Evolutionary conservation across 2,329 filamentous ascomycete genomes (phyloP), one percentile per base, ranked within the genome.

Genomic region (Nemania diffusa): DNA sequence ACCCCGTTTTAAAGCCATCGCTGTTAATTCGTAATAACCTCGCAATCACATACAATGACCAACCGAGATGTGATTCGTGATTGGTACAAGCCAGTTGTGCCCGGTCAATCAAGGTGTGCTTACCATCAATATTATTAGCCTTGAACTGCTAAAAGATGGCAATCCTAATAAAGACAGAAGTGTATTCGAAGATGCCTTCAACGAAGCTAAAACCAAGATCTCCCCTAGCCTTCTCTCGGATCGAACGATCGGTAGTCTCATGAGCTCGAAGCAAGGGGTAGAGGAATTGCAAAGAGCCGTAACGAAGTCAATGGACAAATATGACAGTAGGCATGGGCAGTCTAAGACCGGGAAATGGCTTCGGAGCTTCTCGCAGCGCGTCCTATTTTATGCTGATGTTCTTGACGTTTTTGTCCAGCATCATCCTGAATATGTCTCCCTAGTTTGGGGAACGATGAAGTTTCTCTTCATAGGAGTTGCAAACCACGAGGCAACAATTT

Each of bases 401-500:
- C 29, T 63, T 2, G 60, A 63, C n/a, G 52, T 63, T 3, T 40
- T 63, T n/a, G 60, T 57, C 13, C 46, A 67, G 27, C 65, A 67
- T n/a, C 65, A 67, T 26, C 65, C 60, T 0, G 55, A 57, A 17
- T 57, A 44, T 29, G 55, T 57, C 24, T 2, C 55, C 5, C 40
- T 57, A 5, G 37, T 46, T 5, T 67, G 65, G 65, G 65, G 65
- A 8, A 40, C 65, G 8, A 63, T 67, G 55, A 67, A 67, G 40
- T 26, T 67, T 2, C n/a, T 67, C 2, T 67, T 67, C 32, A 34
- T 32, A 5, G 64, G n/a, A 3, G 55, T 59, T 5, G 13, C 46
- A 1, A 60, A 59, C 27, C 51, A 64, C 56, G 42, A 57, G 53
- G 9, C 6, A 7, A 62, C 58, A 2, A 15, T 32, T 3, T 6